Base-by-base conservation (phyloP, 208 protist species). In the Trypanosoma theileri region DNA sequence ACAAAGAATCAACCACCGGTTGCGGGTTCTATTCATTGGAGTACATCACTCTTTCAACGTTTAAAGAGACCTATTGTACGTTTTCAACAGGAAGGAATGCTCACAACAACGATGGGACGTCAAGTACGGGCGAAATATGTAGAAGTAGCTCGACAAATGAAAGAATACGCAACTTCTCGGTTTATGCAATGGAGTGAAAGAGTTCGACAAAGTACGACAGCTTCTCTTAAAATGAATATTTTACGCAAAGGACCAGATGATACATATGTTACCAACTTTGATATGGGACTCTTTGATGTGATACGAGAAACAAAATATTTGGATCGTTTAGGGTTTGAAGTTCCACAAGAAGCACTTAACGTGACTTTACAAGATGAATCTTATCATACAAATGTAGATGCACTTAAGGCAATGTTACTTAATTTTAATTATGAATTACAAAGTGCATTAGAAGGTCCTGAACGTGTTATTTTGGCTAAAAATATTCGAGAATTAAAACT, bases 221-320 rank as follows among this genome's bases (percentile, higher is more conserved):
- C 81, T 13, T 93, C 89, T 11, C 83, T 99, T n/a, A 98, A 98
- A 74, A 73, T 80, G 67, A 86, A 85, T 66, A 96, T 98, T 50
- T 83, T 99, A 17, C 82, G 88, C 26, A 82, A 74, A 50, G 72
- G 68, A 52, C 67, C 81, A 16, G 81, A 92, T 35, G 85, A 89
- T 53, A 86, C 80, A 46, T 95, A 97, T 80, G 71, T 79, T 48
- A 96, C 99, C 24, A 99, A 99, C 82, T 99, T 99, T 80, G 77
- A 98, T 78, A 74, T 73, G 46, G 68, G 81, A 42, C 85, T 99
- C 41, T 91, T 93, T 60, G 80, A 96, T 59, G 78, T 98, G 31
- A 99, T 99, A 71, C 91, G 92, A n/a, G 98, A 99, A 86, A 86
- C 97, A 45, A 98, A 98, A 84, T 98, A 99, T 81, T 80, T 99